Percentiles rank a stretch among this genome's conserved stretches.
Conservation (phyloP, 2,329 filamentous ascomycete species). For the Arthrinium phaeospermum region DNA sequence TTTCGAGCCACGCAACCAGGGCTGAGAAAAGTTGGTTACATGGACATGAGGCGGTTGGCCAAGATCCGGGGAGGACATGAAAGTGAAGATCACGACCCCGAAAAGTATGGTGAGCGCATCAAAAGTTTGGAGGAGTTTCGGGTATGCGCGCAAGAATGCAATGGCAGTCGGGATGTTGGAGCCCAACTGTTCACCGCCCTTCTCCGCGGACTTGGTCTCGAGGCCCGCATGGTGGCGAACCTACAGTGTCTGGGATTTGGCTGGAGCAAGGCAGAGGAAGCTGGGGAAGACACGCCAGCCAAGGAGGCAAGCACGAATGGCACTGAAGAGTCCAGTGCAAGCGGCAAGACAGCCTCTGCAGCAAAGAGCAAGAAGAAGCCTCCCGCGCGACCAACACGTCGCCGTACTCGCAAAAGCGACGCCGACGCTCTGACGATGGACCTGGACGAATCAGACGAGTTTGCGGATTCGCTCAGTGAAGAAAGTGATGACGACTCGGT, state of each 20-base stretch:
- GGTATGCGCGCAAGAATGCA: slow-evolving; percentile 68
- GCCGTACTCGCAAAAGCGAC: slow-evolving; percentile 33
- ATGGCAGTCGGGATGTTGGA: slow-evolving; percentile 86
- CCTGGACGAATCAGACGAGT: slow-evolving; percentile 53
- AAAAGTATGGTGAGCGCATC: slow-evolving; percentile 78
- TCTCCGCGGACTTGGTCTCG: slow-evolving; percentile 78
- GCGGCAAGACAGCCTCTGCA: slow-evolving; percentile 47
- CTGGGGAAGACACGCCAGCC: slow-evolving; percentile 56
- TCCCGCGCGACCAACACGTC: slow-evolving; percentile 31
- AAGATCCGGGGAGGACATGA: slow-evolving; percentile 75
- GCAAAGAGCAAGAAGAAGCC: slow-evolving; percentile 18
- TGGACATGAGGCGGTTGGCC: slow-evolving; percentile 75
- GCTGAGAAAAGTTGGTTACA: slow-evolving; percentile 88
- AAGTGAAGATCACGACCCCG: slow-evolving; percentile 64
- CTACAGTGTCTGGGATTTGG: slow-evolving; percentile 89
- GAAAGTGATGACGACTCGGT: slow-evolving; percentile 65
- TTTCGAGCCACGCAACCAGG: slow-evolving; percentile 81
- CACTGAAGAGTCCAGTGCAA: slow-evolving; percentile 24
- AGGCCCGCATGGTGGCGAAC: slow-evolving; percentile 82
- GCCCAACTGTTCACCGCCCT: slow-evolving; percentile 90
- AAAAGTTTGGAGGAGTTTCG: slow-evolving; percentile 71
- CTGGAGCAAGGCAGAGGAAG: slow-evolving; percentile 87
- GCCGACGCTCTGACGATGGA: slow-evolving; percentile 35
- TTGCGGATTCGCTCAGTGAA: slow-evolving; percentile 52
- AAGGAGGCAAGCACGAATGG: slow-evolving; percentile 25